Base-by-base conservation (phyloP, 2,329 filamentous ascomycete species). In the Aspergillus costaricaensis region DNA sequence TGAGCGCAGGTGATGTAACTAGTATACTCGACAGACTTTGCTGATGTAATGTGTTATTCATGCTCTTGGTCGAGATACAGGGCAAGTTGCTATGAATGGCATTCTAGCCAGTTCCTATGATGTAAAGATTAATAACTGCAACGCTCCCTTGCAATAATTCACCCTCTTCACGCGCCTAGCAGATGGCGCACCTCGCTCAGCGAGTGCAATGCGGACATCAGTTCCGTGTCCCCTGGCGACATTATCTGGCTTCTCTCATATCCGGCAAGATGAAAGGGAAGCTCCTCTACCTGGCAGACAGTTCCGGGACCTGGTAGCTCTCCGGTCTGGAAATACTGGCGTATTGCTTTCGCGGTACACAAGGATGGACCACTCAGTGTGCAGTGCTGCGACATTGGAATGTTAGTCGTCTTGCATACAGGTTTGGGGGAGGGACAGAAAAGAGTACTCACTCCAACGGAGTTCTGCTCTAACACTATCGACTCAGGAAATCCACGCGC, bases 321-420 rank as follows among this genome's bases (percentile, higher is more conserved):
- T 41, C 57, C 57, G 4, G 6, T 54, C 10, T 58, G 57, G 50
- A 58, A 58, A 25, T 58, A 58, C 25, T 25, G 49, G 12, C 57
- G 57, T 8, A 54, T 36, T 9, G 10, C 43, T 25, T 48, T 47
- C 23, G 38, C 25, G 4, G 57, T 48, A 30, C 57, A 58, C 21
- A 58, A 38, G 5, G 53, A 55, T 32, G 57, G 57, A 10, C 38
- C 50, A 27, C 50, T 58, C 15, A 41, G 2, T 3, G 39, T 27
- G 32, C 49, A 58, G 54, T 58, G 57, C 57, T 58, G 27, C 14
- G 43, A 30, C 4, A 57, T 21, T 17, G n/a, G 17, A 21, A 21
- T 5, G 30, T 21, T 23, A 14, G 7, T 27, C 8, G 21, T 17
- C 14, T 25, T 25, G 51, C 19, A 32, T 14, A 8, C 8, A 3